A percentile compares a stretch with the other conserved stretches of the same genome.
Conservation (phyloP, 805 yeast genomes). For the Saturnispora serradocipensis region DNA sequence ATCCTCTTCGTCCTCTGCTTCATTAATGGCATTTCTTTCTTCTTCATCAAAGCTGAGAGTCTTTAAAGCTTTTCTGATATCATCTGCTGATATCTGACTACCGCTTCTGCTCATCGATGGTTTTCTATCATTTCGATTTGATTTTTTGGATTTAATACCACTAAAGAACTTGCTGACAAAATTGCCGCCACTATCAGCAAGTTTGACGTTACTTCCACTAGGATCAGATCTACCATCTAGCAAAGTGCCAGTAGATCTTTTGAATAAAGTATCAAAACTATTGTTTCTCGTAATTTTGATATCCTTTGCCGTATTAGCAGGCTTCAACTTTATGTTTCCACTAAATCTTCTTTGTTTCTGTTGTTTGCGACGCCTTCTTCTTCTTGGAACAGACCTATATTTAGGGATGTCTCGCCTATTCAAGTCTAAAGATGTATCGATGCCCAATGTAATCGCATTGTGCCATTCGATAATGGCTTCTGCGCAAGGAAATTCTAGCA, state of each 20-base stretch:
- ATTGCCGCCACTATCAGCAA: background rate
- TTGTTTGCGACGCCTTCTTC: constrained; percentile 42
- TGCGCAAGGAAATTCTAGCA: constrained; percentile 53
- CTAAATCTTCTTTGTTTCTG: background rate
- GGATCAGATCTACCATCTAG: background rate
- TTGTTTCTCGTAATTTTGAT: background rate
- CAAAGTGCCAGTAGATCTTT: background rate
- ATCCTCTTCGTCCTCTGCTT: background rate
- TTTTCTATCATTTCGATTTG: background rate
- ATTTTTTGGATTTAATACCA: constrained; percentile 1
- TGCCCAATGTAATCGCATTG: constrained; percentile 59
- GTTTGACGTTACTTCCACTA: background rate
- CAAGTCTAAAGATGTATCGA: constrained; percentile 71
- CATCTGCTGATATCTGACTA: constrained; percentile 5
- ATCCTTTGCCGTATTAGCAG: background rate
- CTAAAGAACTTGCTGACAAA: background rate
- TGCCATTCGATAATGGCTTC: constrained; percentile 76
- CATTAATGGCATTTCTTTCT: constrained; percentile 5
- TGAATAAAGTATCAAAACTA: constrained; percentile 17
- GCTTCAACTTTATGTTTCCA: background rate
- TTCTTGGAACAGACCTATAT: constrained; percentile 73
- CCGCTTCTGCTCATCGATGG: background rate
- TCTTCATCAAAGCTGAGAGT: constrained; percentile 14
- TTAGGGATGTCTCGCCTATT: constrained; percentile 62
- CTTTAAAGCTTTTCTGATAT: constrained; percentile 4